Evolutionary conservation across 1,139 yeast genomes (phyloP).

Genomic region (Pichia sp.): DNA sequence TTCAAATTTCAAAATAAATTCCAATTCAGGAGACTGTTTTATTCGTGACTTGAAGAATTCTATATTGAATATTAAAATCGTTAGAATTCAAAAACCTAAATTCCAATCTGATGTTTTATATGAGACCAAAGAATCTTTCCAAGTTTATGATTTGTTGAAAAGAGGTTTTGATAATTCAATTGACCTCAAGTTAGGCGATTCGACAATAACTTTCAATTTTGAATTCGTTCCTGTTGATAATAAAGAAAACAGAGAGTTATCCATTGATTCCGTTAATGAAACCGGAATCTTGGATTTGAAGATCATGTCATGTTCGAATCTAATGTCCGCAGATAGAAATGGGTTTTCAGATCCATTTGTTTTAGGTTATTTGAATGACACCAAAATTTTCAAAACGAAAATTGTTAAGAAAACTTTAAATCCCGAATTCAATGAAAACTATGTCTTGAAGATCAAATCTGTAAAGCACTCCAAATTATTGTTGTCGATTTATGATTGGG

Average conservation of each 20-base stretch:
- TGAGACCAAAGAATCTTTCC: slow-evolving; percentile 38
- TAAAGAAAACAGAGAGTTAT: slow-evolving; percentile 24
- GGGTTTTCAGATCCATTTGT: slow-evolving; percentile 73
- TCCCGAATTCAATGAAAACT: slow-evolving; percentile 62
- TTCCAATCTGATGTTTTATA: slow-evolving; percentile 39
- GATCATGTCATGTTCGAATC: slow-evolving; percentile 43
- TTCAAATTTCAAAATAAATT: slow-evolving; percentile 32
- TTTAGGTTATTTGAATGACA: slow-evolving; percentile 43
- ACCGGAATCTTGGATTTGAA: slow-evolving; percentile 56
- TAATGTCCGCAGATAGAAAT: slow-evolving; percentile 55
- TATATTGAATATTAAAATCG: slow-evolving; percentile 43
- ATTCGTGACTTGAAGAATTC: slow-evolving; percentile 65
- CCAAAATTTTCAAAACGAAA: slow-evolving; percentile 47
- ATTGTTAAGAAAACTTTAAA: slow-evolving; percentile 56
- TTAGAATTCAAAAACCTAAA: slow-evolving; percentile 42
- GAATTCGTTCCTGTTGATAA: slow-evolving; percentile 56
- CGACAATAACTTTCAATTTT: slow-evolving; percentile 38
- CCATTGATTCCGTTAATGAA: slow-evolving; percentile 50
- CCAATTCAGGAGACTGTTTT: slow-evolving; percentile 49
- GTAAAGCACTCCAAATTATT: slow-evolving; percentile 45
- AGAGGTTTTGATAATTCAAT: slow-evolving; percentile 40
- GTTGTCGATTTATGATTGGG: slow-evolving; percentile 65
- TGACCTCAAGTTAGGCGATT: slow-evolving; percentile 36
- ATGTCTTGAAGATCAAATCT: slow-evolving; percentile 52
- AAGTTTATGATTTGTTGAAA: slow-evolving; percentile 46